Percentiles rank a stretch among this genome's conserved stretches.
These are phyloP conservation scores for Neophaeococcomyces aloes DNA, from an alignment of 2,329 filamentous ascomycete genomes.

Conservation along the genomic window DNA sequence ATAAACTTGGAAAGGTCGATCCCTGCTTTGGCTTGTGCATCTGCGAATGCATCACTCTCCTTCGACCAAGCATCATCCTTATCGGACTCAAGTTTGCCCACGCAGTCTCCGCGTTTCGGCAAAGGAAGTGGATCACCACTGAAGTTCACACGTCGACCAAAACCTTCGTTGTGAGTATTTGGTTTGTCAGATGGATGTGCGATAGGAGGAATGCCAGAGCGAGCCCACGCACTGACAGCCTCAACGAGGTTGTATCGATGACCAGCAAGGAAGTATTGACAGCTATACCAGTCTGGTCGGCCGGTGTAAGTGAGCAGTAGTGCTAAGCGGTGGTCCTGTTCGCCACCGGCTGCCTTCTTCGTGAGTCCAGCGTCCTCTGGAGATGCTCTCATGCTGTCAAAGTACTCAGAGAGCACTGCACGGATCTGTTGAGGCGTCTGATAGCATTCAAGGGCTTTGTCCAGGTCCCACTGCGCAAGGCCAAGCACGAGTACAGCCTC, in stretches of 20 bases:
- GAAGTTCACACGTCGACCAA: neutral
- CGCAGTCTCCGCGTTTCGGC: neutral
- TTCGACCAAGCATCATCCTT: neutral
- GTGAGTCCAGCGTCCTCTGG: neutral
- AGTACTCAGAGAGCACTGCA: neutral
- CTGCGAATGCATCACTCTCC: neutral
- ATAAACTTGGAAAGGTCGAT: neutral
- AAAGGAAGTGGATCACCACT: neutral
- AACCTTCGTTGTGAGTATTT: neutral
- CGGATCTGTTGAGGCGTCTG: neutral
- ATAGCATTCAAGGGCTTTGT: neutral
- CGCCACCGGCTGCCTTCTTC: neutral
- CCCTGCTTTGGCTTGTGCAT: neutral
- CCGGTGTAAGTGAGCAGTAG: neutral
- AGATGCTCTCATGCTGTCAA: conserved; percentile 1
- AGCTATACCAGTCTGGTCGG: neutral
- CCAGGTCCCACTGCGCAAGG: neutral
- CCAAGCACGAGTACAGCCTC: neutral
- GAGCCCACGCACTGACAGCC: neutral
- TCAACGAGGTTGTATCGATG: neutral
- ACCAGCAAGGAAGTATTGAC: neutral
- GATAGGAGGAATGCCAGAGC: neutral
- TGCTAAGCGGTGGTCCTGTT: neutral
- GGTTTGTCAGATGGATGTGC: neutral
- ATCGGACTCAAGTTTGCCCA: neutral